Evolutionary conservation across 805 yeast species (phyloP), one percentile per base, ranked within the genome.

Genomic region (Lipomyces kockii): DNA sequence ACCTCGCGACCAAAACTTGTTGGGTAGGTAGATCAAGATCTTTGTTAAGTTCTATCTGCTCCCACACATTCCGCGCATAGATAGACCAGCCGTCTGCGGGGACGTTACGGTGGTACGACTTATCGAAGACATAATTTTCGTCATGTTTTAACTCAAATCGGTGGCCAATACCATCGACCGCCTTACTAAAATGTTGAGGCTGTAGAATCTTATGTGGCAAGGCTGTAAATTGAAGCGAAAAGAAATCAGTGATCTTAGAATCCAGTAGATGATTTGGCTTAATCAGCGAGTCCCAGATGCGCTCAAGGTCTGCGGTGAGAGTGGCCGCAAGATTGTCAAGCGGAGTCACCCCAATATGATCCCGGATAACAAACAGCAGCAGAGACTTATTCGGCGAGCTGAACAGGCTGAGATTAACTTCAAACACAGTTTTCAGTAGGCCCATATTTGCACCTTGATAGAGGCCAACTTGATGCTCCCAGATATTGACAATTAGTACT

Each of bases 401-500:
- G 78, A 95, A 95, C 49, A 95, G 81, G 1, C 95, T 85, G 71
- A 95, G 80, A 77, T 95, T 94, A 39, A 95, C 99, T 76, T 95
- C 99, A 79, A 95, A 92, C 2, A 95, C 99, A 0, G 99, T 95
- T 76, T 93, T 93, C 72, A 95, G 82, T 57, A 95, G 81, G 1
- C 95, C 98, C 97, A 95, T 90, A 76, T 95, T 95, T 29, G 98
- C 98, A 62, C 99, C 99, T 78, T 94, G 98, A 76, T 95, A 95
- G 55, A 95, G 83, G 9, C 99, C 99, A 65, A 95, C 92, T 79
- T 95, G 99, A 73, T 91, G 90, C 78, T 95, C 99, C 98, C 98
- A 95, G 76, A 94, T 86, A 78, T 95, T 95, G 55, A 95, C 89
- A 68, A 95, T 92, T 73, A 95, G 82, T 4, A 93, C 87, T 76